phyloP scores from a whole-genome alignment of 139 green algal genomes.

The Tetratostichococcus sp. region DNA sequence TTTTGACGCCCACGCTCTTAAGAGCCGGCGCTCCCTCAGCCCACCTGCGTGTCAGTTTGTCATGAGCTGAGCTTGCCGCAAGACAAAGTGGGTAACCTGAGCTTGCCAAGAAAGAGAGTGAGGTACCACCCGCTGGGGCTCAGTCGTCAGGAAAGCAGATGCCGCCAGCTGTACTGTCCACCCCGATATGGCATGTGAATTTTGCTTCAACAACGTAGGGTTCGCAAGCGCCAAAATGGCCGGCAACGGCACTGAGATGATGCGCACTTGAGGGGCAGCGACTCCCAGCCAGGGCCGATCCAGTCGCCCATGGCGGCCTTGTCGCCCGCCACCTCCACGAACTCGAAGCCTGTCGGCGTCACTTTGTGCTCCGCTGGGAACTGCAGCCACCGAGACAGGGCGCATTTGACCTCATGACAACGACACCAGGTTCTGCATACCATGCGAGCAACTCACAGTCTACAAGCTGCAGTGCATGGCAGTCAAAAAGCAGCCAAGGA shows the following conservation, averaged over 20 bases:
- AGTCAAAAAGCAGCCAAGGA: too few relatives aligned
- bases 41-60: not conserved
- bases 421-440: too few relatives aligned
- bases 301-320: constrained; percentile 9
- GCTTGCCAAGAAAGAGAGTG: not conserved
- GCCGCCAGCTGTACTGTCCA: too few relatives aligned
- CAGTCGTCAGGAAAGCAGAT: too few relatives aligned
- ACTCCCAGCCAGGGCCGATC: constrained; percentile 3
- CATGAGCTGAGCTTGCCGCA: not conserved
- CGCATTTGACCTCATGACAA: not conserved
- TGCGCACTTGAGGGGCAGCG: not conserved
- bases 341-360: constrained; percentile 12
- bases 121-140: too few relatives aligned
- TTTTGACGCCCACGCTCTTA: constrained; percentile 8
- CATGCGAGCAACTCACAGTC: too few relatives aligned
- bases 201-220: not conserved
- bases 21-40: not conserved
- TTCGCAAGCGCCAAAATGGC: too few relatives aligned
- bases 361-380: constrained; percentile 8
- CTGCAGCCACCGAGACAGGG: too few relatives aligned
- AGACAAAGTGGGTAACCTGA: not conserved
- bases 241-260: too few relatives aligned
- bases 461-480: too few relatives aligned
- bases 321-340: constrained; percentile 11
- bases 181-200: too few relatives aligned